Base-by-base conservation (phyloP, 192 early-diverging fungal species). In the Podila verticillata region DNA sequence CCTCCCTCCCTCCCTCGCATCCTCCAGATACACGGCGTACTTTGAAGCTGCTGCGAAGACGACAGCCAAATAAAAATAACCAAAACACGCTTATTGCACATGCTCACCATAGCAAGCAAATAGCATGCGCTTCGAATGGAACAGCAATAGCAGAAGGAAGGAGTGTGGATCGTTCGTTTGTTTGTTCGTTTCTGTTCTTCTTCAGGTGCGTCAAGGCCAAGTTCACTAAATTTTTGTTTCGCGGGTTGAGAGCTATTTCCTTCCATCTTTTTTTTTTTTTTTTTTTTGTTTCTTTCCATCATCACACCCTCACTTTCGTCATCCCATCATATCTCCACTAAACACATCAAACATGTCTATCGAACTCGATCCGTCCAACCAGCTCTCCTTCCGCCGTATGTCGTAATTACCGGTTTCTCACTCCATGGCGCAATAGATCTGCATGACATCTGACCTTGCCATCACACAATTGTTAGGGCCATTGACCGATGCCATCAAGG, bases 321-420 rank as follows among this genome's bases (percentile, higher is more conserved):
- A 59, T 60, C 61, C 32, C 69, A 9, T 29, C 60, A 20, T 34
- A 28, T 35, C 3, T 13, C 4, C 0, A 32, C 26, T 2, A 20
- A 34, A 59, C 17, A 24, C 44, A 51, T 0, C 8, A 17, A 49
- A 30, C 24, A 92, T 92, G 91, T 88, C 89, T 8, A 70, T 92
- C 44, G 84, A 89, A 63, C 84, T 90, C 67, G 87, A 90, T 39
- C 89, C 90, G 32, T 72, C 85, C 9, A 81, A 63, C 49, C 83
- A 87, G 31, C 86, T 92, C 32, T 49, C 74, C 57, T 92, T 92
- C 82, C 83, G 78, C 26, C 81, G 91, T 91, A 90, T 78, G 91
- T 82, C 60, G 49, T 22, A 48, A 36, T 29, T 61, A 7, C 24
- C 28, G 4, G 17, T 20, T 10, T 32, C 15, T 61, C 59, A 20